Evolutionary conservation across 2,329 filamentous ascomycete species (phyloP), one percentile per base, ranked within the genome.

Genomic region (Colletotrichum sp.): DNA sequence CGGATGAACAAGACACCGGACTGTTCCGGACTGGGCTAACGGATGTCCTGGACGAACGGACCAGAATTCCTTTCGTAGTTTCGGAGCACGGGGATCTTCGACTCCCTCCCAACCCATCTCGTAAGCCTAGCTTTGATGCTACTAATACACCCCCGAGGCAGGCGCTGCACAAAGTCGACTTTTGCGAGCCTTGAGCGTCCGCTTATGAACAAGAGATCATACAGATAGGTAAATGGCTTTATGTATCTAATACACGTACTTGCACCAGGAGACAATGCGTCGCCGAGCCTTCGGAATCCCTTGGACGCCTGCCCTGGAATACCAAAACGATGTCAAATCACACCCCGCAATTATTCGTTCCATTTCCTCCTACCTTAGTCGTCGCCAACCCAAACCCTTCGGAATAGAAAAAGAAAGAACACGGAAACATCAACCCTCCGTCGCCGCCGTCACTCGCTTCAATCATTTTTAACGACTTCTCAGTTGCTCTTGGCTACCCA

Each of bases 21-120:
- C 68, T 60, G 52, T 26, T 13, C 32, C 68, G 63, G 68, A 63
- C 69, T 72, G 69, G 72, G 59, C 55, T 26, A 72, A 59, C 60
- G 73, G 73, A 75, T 52, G 52, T 57, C n/a, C 39, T 59, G 71
- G 67, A 71, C 67, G 59, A 74, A 71, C 67, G 59, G 71, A 71
- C 59, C 28, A 64, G 16, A 8, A 28, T 13, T 21, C 21, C 28
- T 21, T 26, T 57, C 32, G 28, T n/a, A 8, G 21, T 28, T 52
- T 24, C 28, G 32, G 55, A 24, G 26, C 49, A 49, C 36, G 52
- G 70, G 34, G 24, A 68, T 28, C 59, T 71, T 70, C 30, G 30
- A 39, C 18, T 34, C 21, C 62, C 26, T n/a, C 28, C 28, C 24
- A 24, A 24, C 32, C 18, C 32, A 16, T 26, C 32, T 15, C 62